A percentile compares a stretch with the other conserved stretches of the same genome.
These are phyloP conservation scores for Penstemon eatonii DNA, from an alignment of 257 asterid species.

Conservation along the genomic window DNA sequence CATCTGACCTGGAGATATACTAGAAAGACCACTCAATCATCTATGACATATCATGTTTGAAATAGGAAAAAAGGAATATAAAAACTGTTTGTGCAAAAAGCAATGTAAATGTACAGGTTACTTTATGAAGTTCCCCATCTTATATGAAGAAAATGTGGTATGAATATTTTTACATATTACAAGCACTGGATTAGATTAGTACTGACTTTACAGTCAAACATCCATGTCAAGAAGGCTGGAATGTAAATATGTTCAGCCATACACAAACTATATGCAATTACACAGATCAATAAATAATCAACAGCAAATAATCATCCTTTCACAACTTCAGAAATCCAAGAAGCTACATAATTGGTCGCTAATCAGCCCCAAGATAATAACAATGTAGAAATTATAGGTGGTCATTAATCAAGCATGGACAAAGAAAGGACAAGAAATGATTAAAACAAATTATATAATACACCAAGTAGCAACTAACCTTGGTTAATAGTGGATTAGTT, in stretches of 20 bases:
- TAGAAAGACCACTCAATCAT: background rate
- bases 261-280: background rate
- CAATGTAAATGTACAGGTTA: background rate
- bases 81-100: background rate
- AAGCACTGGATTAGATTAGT: background rate
- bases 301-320: conserved; percentile 1
- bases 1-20: conserved; percentile 1
- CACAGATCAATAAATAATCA: background rate
- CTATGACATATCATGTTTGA: background rate
- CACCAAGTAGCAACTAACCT: conserved; percentile 49
- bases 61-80: background rate
- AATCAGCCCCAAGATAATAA: background rate
- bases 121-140: background rate
- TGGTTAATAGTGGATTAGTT: conserved; percentile 60
- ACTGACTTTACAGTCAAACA: conserved; percentile 1
- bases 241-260: background rate
- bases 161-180: background rate
- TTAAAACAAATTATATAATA: background rate
- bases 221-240: background rate
- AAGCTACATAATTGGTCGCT: background rate
- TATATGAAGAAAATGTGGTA: background rate
- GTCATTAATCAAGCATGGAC: background rate
- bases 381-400: background rate
- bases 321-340: conserved; percentile 10
- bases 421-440: background rate